A percentile compares a stretch with the other conserved stretches of the same genome.
These are phyloP conservation scores for Thalassia testudinum DNA, from an alignment of 116 monocot genomes.

Conservation along the genomic window DNA sequence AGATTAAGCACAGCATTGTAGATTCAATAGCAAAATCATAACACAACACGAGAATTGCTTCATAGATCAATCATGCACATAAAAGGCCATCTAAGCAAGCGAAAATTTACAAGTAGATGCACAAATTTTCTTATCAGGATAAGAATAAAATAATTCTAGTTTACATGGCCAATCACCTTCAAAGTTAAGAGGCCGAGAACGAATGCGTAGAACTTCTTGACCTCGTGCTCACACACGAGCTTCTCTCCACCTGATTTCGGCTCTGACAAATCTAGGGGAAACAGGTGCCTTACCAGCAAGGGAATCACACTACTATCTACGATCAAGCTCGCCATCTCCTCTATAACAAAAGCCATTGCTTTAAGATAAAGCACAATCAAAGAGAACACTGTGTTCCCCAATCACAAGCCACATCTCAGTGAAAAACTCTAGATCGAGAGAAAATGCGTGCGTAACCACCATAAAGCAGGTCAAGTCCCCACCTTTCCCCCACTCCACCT, in stretches of 20 bases:
- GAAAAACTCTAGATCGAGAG: too few relatives aligned
- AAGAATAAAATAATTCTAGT: neutral
- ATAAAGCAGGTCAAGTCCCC: too few relatives aligned
- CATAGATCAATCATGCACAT: too few relatives aligned
- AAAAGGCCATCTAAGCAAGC: neutral
- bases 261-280: conserved; percentile 23
- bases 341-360: conserved; percentile 19
- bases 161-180: conserved; percentile 30
- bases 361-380: conserved; percentile 1
- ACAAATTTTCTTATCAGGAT: neutral
- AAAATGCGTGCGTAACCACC: too few relatives aligned
- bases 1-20: neutral
- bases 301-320: conserved; percentile 77
- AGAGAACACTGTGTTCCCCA: neutral
- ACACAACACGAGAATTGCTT: too few relatives aligned
- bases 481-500: too few relatives aligned
- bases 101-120: neutral
- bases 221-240: conserved; percentile 70
- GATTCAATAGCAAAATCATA: too few relatives aligned
- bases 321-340: conserved; percentile 75
- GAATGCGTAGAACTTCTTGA: conserved; percentile 82
- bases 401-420: neutral
- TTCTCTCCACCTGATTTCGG: conserved; percentile 9
- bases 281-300: conserved; percentile 71
- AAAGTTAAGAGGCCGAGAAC: conserved; percentile 88